phyloP scores from a whole-genome alignment of 306 rosid genomes.

The Coriaria nepalensis region DNA sequence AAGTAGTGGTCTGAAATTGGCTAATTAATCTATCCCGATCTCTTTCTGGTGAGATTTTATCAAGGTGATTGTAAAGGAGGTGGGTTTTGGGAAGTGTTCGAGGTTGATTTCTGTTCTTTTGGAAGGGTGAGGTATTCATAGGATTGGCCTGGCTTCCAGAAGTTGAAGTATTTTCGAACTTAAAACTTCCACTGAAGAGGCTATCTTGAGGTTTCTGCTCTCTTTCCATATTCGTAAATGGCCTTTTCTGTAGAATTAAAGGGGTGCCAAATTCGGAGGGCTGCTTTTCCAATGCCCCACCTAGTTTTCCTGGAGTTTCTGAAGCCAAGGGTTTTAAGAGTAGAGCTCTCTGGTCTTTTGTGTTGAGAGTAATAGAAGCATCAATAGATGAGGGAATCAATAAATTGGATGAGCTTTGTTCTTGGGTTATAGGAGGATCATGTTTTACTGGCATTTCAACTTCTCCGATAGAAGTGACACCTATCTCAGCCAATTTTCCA shows the following conservation, averaged over 20 bases:
- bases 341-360: constrained; percentile 21
- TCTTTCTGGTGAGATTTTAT: constrained; percentile 28
- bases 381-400: constrained; percentile 49
- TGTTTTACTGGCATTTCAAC: constrained; percentile 33
- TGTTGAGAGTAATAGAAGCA: constrained; percentile 18
- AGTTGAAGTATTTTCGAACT: constrained; percentile 29
- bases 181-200: constrained; percentile 25
- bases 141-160: constrained; percentile 24
- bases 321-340: constrained; percentile 31
- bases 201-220: constrained; percentile 22
- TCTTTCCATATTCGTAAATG: constrained; percentile 25
- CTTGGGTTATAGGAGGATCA: constrained; percentile 35
- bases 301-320: constrained; percentile 34
- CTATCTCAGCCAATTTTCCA: constrained; percentile 33
- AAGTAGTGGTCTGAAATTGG: constrained; percentile 22
- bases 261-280: constrained; percentile 25
- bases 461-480: constrained; percentile 24
- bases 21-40: constrained; percentile 26
- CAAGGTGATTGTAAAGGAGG: constrained; percentile 22
- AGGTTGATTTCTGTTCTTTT: constrained; percentile 29
- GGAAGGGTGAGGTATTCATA: constrained; percentile 26
- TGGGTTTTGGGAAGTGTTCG: constrained; percentile 13
- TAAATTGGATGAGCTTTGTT: constrained; percentile 41
- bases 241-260: constrained; percentile 23
- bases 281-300: constrained; percentile 28